Percentiles rank a stretch among this genome's conserved stretches.
These are phyloP conservation scores for Hypomontagnella submonticulosa DNA, from an alignment of 495 filamentous ascomycete species.

Conservation along the genomic window DNA sequence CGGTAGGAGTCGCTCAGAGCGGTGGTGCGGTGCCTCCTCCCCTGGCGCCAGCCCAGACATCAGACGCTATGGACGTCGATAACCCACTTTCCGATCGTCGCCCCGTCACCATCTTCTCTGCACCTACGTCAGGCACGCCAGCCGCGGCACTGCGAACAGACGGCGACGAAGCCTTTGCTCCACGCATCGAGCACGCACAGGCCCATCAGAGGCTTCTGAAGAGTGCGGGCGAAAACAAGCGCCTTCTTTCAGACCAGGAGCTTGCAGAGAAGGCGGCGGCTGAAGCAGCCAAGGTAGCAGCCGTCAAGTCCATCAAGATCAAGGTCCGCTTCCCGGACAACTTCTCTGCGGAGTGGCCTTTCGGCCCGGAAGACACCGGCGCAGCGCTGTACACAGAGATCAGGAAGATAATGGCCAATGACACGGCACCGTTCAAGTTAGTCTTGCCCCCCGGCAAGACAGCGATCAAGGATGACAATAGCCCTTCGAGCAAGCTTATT, in stretches of 20 bases:
- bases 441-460: constrained; percentile 52
- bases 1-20: background rate
- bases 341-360: constrained; percentile 71
- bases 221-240: constrained; percentile 70
- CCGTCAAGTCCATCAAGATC: constrained; percentile 74
- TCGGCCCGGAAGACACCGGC: constrained; percentile 71
- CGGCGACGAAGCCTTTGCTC: constrained; percentile 80
- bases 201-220: constrained; percentile 79
- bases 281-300: constrained; percentile 69
- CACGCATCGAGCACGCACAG: constrained; percentile 86
- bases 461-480: constrained; percentile 50
- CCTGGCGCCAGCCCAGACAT: constrained; percentile 23
- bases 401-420: constrained; percentile 59
- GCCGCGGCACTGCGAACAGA: constrained; percentile 72
- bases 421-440: constrained; percentile 61
- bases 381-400: constrained; percentile 75
- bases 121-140: constrained; percentile 77
- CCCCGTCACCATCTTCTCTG: constrained; percentile 76
- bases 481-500: constrained; percentile 68
- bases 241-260: constrained; percentile 75
- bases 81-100: constrained; percentile 46
- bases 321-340: constrained; percentile 91
- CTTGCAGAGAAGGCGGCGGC: constrained; percentile 66
- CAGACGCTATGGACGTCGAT: constrained; percentile 47
- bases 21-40: constrained; percentile 5